Base-by-base conservation (phyloP, 441 rosid species). In the Codiaeum variegatum region DNA sequence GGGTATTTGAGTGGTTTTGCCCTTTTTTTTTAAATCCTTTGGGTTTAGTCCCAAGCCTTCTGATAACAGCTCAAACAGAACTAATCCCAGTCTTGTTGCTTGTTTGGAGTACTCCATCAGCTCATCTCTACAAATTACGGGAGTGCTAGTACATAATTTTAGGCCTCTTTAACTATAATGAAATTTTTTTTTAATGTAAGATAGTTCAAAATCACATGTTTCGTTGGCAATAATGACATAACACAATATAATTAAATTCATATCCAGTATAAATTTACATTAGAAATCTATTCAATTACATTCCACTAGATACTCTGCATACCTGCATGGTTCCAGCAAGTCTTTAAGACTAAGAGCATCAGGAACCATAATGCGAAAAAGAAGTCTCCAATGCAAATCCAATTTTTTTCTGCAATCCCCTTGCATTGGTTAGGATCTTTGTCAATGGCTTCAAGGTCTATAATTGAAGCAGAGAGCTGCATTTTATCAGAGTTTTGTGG, bases 301-400 rank as follows among this genome's bases (percentile, higher is more conserved):
- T n/a, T n/a, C n/a, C n/a, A n/a, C n/a, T n/a, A n/a, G n/a, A n/a
- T n/a, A n/a, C n/a, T n/a, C n/a, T n/a, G n/a, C 21, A 19, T 75
- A 84, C 85, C 85, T 72, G 69, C 82, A 81, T 2, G 76, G 61
- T 15, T 26, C 46, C 0, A 85, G 83, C 73, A 83, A 24, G 5
- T 79, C 85, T 24, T 72, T 72, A 15, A 78, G 82, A 29, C 40
- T 28, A 3, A 82, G 82, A 18, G 79, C 61, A 10, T 60, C 32
- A 5, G 81, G 79, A 54, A 75, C 83, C 59, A 82, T 74, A 6
- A 15, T 54, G 52, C 77, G 75, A 10, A 40, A 29, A 23, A 78
- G 40, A 83, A n/a, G 56, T 77, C 71, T 40, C 71, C 24, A 76
- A 8, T 10, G 83, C 83, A 5, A 75, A 66, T 62, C 66, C 62